Percentiles rank a stretch among this genome's conserved stretches.
phyloP scores from a whole-genome alignment of 2,329 filamentous ascomycete species.

The Cryphonectria nitschkei region DNA sequence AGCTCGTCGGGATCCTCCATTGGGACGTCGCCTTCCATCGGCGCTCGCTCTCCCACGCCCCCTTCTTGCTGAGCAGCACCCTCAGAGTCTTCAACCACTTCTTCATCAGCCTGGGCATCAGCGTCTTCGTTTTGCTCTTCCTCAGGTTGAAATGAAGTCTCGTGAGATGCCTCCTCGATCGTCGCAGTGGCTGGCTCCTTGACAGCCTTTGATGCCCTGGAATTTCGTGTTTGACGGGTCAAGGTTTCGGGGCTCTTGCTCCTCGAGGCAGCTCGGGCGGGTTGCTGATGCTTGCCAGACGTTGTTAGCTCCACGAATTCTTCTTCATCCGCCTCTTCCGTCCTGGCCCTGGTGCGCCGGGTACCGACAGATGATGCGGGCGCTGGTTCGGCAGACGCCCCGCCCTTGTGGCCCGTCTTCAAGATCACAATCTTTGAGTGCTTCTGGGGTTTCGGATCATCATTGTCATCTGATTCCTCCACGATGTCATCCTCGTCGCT shows the following conservation, averaged over 20 bases:
- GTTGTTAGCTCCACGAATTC: conserved; percentile 61
- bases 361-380: conserved; percentile 34
- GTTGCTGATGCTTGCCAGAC: conserved; percentile 61
- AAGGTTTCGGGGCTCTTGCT: conserved; percentile 61
- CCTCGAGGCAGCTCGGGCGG: conserved; percentile 52
- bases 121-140: conserved; percentile 40
- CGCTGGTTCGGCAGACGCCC: conserved; percentile 22
- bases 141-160: conserved; percentile 42
- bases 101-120: conserved; percentile 30
- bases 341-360: conserved; percentile 57
- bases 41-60: conserved; percentile 30
- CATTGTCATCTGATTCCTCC: conserved; percentile 36
- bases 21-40: conserved; percentile 20
- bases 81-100: conserved; percentile 31
- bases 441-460: conserved; percentile 32
- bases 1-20: conserved; percentile 39
- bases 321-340: conserved; percentile 58
- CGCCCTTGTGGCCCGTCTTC: conserved; percentile 36
- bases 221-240: conserved; percentile 47
- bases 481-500: conserved; percentile 45
- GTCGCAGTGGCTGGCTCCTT: conserved; percentile 51
- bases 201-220: conserved; percentile 55
- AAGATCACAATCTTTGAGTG: conserved; percentile 50
- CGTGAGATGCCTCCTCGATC: conserved; percentile 58
- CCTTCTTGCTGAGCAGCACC: conserved; percentile 30